Base-by-base conservation (phyloP, 805 yeast species). In the Candida silvatica region DNA sequence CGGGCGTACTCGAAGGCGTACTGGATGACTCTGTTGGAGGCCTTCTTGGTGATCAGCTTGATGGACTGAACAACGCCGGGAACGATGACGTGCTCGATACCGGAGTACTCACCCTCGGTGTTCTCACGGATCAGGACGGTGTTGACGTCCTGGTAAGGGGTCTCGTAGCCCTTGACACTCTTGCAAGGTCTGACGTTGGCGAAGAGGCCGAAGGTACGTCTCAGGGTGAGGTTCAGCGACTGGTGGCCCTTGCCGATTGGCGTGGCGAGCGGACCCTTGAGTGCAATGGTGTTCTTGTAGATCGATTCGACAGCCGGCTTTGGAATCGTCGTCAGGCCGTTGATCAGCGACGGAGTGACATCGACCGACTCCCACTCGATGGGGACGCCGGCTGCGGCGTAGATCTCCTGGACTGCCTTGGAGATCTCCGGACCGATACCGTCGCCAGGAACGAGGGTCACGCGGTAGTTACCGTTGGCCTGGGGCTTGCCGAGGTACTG, bases 51-150 rank as follows among this genome's bases (percentile, higher is more conserved):
- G 71, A 92, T 92, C 63, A 92, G 76, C 70, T 92, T 92, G 68
- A 90, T 90, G 44, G 95, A 84, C 71, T 92, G 97, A 36, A 92
- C 97, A 37, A 92, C 97, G 58, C 98, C 98, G 46, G 97, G 97
- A 38, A 87, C 94, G 46, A 92, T 87, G 45, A 86, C 82, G 71
- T 92, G 98, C 73, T 92, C 98, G 52, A 92, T 88, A 68, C 98
- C 98, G 22, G 97, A 88, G 71, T 90, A 90, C 69, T 90, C 98
- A 72, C 98, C 98, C 67, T 92, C 97, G 47, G 98, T 90, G 78
- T 92, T 92, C 71, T 92, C 98, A 76, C 98, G 87, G 62, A 92
- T 88, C 54, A 92, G 71, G 25, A 90, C 96, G 45, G 95, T 81
- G 67, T 92, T 94, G 45, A 92, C 97, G 60, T 83, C 73, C 41